Percentiles rank a stretch among this genome's conserved stretches.
These are phyloP conservation scores for Clonostachys rhizophaga DNA, from an alignment of 2,329 filamentous ascomycete genomes.

Conservation along the genomic window DNA sequence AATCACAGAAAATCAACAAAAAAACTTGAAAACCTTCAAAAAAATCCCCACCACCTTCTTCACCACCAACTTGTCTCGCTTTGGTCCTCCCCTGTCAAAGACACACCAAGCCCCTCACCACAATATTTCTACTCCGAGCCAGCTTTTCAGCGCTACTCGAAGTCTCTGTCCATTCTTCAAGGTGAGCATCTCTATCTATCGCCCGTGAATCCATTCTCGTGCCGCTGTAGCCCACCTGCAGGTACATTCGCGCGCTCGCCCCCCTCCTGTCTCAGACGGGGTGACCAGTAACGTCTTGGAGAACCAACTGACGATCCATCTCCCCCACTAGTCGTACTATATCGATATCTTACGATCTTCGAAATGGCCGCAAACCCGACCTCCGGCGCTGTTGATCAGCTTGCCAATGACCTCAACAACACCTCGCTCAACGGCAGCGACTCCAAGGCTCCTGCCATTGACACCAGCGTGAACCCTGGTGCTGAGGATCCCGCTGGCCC, in stretches of 20 bases:
- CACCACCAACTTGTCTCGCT: not conserved
- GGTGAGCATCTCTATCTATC: too few species aligned
- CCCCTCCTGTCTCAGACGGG: not conserved
- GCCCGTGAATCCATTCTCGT: not conserved
- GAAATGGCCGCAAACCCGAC: constrained; percentile 59
- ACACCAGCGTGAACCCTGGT: constrained; percentile 62
- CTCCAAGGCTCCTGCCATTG: constrained; percentile 63
- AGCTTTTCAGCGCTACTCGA: constrained; percentile 12
- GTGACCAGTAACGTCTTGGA: constrained; percentile 2
- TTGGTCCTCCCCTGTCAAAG: not conserved
- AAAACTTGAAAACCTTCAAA: constrained; percentile 58
- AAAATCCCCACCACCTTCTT: constrained; percentile 37
- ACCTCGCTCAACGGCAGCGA: constrained; percentile 64
- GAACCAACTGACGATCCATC: constrained; percentile 8
- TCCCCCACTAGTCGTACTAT: constrained; percentile 4
- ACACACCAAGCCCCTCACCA: not conserved
- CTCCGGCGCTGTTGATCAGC: constrained; percentile 69
- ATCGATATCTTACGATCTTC: constrained; percentile 4
- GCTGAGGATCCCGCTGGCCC: constrained; percentile 59
- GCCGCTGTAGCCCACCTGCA: too few species aligned
- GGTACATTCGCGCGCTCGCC: not conserved
- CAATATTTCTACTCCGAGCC: constrained; percentile 12
- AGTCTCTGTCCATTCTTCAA: constrained; percentile 5
- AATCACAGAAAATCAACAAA: constrained; percentile 50
- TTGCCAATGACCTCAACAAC: constrained; percentile 72